Percentiles rank a stretch among this genome's conserved stretches.
These are phyloP conservation scores for Nematodospora anomalae DNA, from an alignment of 1,139 yeast species.

Conservation along the genomic window DNA sequence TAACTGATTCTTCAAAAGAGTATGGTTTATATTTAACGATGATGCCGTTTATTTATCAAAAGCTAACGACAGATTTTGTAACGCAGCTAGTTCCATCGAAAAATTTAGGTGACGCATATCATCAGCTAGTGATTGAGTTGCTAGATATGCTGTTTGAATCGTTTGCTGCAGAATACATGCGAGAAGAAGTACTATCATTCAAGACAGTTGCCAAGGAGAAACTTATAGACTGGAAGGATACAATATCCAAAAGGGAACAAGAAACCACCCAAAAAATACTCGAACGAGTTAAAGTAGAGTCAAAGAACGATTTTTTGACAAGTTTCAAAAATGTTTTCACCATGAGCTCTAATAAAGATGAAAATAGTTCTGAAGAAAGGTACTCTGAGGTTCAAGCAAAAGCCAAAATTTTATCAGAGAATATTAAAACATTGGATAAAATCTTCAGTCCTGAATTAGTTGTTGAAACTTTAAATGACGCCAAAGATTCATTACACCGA, in stretches of 20 bases:
- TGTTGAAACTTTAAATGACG: constrained; percentile 38
- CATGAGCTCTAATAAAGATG: constrained; percentile 28
- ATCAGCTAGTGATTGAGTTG: constrained; percentile 34
- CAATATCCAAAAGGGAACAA: constrained; percentile 37
- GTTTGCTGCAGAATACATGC: constrained; percentile 48
- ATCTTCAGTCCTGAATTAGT: constrained; percentile 44
- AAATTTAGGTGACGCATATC: constrained; percentile 38
- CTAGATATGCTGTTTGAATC: constrained; percentile 52
- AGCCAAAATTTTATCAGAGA: constrained; percentile 45
- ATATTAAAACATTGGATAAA: constrained; percentile 41
- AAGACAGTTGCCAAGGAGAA: constrained; percentile 26
- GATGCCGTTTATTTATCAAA: constrained; percentile 36
- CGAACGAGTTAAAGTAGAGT: constrained; percentile 41
- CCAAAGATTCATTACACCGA: constrained; percentile 36
- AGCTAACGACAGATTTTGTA: constrained; percentile 27
- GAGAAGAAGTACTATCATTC: constrained; percentile 42
- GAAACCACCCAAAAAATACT: constrained; percentile 42
- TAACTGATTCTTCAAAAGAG: constrained; percentile 31
- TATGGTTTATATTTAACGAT: constrained; percentile 26
- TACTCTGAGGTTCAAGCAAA: constrained; percentile 45
- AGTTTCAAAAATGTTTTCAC: constrained; percentile 64
- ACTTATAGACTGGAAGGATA: constrained; percentile 36
- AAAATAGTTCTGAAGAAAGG: constrained; percentile 20
- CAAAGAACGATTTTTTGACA: constrained; percentile 49
- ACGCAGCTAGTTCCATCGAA: constrained; percentile 25